These are phyloP conservation scores for Porcisia hertigi DNA, from an alignment of 208 protist species.

Conservation along the genomic window DNA sequence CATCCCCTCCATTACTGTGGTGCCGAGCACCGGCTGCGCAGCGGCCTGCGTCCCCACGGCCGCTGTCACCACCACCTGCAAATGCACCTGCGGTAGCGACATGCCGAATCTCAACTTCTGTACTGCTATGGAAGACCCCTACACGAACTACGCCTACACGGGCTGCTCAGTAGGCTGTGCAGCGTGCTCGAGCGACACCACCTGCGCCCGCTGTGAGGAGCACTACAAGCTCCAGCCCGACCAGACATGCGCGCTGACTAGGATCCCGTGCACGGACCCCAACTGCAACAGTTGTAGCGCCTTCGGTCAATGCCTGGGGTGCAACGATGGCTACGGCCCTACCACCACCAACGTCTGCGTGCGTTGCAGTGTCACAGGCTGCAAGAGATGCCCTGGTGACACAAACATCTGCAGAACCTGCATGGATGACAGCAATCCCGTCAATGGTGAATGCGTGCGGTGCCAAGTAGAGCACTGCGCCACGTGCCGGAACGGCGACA, in stretches of 20 bases:
- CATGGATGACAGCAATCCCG: background rate
- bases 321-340: conserved; percentile 6
- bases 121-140: conserved; percentile 8
- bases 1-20: background rate
- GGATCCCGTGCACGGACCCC: background rate
- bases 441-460: background rate
- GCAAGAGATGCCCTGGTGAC: conserved; percentile 1
- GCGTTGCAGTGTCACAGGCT: background rate
- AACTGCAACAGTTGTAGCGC: conserved; percentile 4
- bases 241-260: background rate
- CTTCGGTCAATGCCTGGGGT: background rate
- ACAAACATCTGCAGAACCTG: background rate
- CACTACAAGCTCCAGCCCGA: background rate
- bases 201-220: background rate
- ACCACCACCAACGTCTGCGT: conserved; percentile 1
- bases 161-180: conserved; percentile 7
- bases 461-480: conserved; percentile 17
- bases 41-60: conserved; percentile 8
- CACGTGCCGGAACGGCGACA: conserved; percentile 2
- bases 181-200: background rate
- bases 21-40: background rate
- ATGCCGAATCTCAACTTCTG: conserved; percentile 7
- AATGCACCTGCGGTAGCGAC: background rate
- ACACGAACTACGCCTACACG: conserved; percentile 1
- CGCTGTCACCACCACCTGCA: background rate